phyloP scores from a whole-genome alignment of 768 basidiomycete genomes.

The Kwoniella dejecticola region DNA sequence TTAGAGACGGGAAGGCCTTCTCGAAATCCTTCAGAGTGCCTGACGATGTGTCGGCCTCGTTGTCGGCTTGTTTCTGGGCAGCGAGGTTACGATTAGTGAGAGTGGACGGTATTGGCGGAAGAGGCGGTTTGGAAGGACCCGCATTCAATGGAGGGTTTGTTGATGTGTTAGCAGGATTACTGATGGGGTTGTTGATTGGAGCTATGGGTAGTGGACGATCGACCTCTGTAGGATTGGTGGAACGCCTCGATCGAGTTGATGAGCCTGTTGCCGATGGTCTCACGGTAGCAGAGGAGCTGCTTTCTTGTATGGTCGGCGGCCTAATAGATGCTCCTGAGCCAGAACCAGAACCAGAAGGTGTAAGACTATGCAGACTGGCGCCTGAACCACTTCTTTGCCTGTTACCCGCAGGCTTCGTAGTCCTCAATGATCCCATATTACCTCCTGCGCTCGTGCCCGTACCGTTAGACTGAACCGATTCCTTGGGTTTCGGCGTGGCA shows the following conservation, averaged over 20 bases:
- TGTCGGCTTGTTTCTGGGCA: slow-evolving; percentile 10
- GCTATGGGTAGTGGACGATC: slow-evolving; percentile 5
- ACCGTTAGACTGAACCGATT: not conserved
- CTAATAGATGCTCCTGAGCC: not conserved
- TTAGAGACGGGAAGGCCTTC: slow-evolving; percentile 49
- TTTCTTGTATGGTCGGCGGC: slow-evolving; percentile 9
- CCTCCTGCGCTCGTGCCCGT: slow-evolving; percentile 6
- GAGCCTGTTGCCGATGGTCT: slow-evolving; percentile 24
- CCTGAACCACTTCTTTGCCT: slow-evolving; percentile 28
- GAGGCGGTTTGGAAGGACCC: slow-evolving; percentile 6
- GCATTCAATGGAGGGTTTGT: not conserved
- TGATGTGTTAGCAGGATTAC: not conserved
- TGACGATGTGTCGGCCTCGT: slow-evolving; percentile 14
- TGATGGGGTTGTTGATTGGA: not conserved
- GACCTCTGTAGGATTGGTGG: slow-evolving; percentile 10
- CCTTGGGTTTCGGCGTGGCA: not conserved
- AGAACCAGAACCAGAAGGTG: slow-evolving; percentile 2
- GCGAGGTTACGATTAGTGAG: not conserved
- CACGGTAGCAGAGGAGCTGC: slow-evolving; percentile 7
- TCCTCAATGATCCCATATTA: slow-evolving; percentile 49
- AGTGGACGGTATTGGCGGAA: slow-evolving; percentile 7
- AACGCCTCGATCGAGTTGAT: slow-evolving; percentile 26
- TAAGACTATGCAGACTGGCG: slow-evolving; percentile 10
- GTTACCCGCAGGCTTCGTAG: slow-evolving; percentile 12
- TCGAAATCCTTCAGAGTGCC: slow-evolving; percentile 47